Evolutionary conservation across 2,329 filamentous ascomycete species (phyloP).

Genomic region (Calonectria pteridis): DNA sequence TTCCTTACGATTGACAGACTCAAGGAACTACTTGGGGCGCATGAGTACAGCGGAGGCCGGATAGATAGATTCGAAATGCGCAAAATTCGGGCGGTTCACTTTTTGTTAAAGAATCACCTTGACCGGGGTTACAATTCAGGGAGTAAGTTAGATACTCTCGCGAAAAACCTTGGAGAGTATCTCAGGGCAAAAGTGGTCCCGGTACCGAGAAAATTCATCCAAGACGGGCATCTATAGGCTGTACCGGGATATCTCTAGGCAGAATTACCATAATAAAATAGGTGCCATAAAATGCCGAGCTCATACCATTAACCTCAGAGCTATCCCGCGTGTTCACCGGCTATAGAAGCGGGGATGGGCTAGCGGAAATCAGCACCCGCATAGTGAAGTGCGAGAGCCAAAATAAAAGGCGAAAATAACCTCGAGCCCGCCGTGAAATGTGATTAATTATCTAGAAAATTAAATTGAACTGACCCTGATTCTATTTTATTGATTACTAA

Average conservation of each 20-base stretch:
- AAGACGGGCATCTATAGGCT: conserved; percentile 47
- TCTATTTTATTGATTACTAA: background rate
- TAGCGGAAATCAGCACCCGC: conserved; percentile 31
- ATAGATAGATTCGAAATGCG: conserved; percentile 51
- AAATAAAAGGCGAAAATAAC: background rate
- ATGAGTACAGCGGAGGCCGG: conserved; percentile 48
- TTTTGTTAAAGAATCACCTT: conserved; percentile 27
- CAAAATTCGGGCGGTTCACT: conserved; percentile 26
- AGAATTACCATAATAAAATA: background rate
- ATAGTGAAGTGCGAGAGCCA: background rate
- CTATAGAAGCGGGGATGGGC: conserved; percentile 18
- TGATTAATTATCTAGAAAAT: background rate
- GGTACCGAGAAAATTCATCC: conserved; percentile 45
- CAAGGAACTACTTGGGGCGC: conserved; percentile 45
- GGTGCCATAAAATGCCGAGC: background rate
- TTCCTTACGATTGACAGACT: conserved; percentile 55
- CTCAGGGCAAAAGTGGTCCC: conserved; percentile 45
- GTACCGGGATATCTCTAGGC: background rate
- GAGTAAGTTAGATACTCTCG: conserved; percentile 47
- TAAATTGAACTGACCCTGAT: background rate
- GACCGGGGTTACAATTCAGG: conserved; percentile 28
- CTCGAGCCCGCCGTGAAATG: background rate
- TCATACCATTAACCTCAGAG: background rate
- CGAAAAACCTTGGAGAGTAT: conserved; percentile 48
- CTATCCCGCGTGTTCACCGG: background rate